Evolutionary conservation across 257 asterid species (phyloP), one percentile per base, ranked within the genome.

Genomic region (Nicotiana attenuata): DNA sequence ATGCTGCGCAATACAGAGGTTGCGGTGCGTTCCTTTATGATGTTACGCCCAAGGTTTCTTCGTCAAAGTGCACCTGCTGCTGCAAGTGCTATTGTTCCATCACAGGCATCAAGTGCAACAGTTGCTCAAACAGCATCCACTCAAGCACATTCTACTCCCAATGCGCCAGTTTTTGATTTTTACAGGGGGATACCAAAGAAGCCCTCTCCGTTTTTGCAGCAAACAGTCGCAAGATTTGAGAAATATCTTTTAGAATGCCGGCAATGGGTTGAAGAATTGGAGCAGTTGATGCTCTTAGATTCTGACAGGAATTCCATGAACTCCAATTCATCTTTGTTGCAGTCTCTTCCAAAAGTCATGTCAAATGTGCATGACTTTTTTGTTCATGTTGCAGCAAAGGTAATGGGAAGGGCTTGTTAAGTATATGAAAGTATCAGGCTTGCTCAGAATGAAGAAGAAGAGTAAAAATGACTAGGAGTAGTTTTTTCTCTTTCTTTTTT

Each of bases 361-460:
- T 84, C 90, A 84, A 94, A 96, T 88, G 99, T 96, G 24, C 98
- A 96, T 81, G 98, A 85, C 83, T 96, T 92, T 87, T 96, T 94
- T 84, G 97, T 96, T 84, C 99, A 96, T 83, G 97, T 96, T 69
- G 99, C 99, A 57, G 92, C 99, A 63, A 96, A 94, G 99, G 99
- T 96, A 94, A 87, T 80, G 53, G 82, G 75, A 73, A 63, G 24
- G 6, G 66, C 71, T 75, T 75, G 15, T 7, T 15, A 47, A 47
- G 24, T 22, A 47, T 35, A 47, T 15, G 4, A 11, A 24, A 50
- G 63, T 50, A 26, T 75, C 26, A 26, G 50, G 79, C 45, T 75
- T 24, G 26, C 24, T 22, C 38, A 50, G 63, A 6, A 47, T 20
- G 63, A 38, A 75, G 41, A 50, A 50, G 57, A 75, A 24, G 79